Percentiles rank a stretch among this genome's conserved stretches.
Evolutionary conservation across 2,329 filamentous ascomycete species (phyloP).

Genomic region (Chaetomiaceae sp.): DNA sequence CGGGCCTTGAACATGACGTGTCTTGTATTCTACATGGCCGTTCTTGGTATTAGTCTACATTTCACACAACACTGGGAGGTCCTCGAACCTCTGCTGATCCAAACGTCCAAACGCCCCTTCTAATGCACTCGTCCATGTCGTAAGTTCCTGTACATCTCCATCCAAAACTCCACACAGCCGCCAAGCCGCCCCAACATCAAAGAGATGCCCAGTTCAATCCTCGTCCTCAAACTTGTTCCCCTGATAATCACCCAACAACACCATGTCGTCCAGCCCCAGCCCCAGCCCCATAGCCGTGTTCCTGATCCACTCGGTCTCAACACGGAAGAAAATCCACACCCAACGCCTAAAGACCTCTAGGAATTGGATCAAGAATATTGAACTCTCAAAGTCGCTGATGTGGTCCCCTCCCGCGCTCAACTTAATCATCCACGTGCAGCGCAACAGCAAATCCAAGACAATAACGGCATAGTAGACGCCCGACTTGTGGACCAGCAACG

Average conservation of each 20-base stretch:
- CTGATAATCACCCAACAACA: constrained; percentile 63
- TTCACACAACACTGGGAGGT: background rate
- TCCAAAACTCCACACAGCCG: background rate
- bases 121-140: background rate
- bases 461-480: constrained; percentile 80
- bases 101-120: constrained; percentile 1
- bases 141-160: background rate
- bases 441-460: constrained; percentile 67
- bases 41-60: constrained; percentile 2
- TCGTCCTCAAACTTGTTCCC: constrained; percentile 58
- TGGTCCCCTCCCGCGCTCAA: constrained; percentile 75
- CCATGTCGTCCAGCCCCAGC: constrained; percentile 60
- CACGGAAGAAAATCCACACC: constrained; percentile 95
- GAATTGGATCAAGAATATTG: constrained; percentile 80
- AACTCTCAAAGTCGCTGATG: constrained; percentile 79
- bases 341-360: constrained; percentile 83
- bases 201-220: constrained; percentile 25
- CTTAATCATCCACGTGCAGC: constrained; percentile 89
- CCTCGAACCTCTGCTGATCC: constrained; percentile 2
- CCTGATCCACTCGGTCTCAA: constrained; percentile 87
- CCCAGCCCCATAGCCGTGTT: constrained; percentile 42
- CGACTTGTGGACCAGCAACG: constrained; percentile 65
- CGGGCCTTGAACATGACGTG: too few species aligned
- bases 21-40: too few species aligned
- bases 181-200: constrained; percentile 1